A percentile compares a stretch with the other conserved stretches of the same genome.
These are phyloP conservation scores for Candida buenavistaensis DNA, from an alignment of 1,139 yeast species.

Conservation along the genomic window DNA sequence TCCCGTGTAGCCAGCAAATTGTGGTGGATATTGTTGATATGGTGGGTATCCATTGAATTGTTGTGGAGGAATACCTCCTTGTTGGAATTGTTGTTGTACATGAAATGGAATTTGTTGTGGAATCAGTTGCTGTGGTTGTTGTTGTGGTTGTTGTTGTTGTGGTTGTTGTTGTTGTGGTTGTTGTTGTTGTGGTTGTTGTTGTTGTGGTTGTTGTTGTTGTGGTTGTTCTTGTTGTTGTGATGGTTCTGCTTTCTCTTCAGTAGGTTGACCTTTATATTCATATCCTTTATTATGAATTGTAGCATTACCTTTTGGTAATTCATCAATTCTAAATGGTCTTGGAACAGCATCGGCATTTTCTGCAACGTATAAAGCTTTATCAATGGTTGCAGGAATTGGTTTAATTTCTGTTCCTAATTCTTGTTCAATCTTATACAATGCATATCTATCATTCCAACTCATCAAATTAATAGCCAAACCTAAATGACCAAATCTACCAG, in stretches of 20 bases:
- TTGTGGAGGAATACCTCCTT: slow-evolving; percentile 16
- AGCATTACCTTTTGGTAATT: slow-evolving; percentile 56
- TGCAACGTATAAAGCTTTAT: slow-evolving; percentile 84
- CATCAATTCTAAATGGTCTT: slow-evolving; percentile 79
- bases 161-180: slow-evolving; percentile 15
- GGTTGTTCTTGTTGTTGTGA: slow-evolving; percentile 18
- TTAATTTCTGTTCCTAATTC: slow-evolving; percentile 97
- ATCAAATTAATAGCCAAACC: slow-evolving; percentile 96
- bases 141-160: slow-evolving; percentile 13
- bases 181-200: slow-evolving; percentile 19
- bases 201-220: slow-evolving; percentile 18
- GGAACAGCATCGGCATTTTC: slow-evolving; percentile 78
- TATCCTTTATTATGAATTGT: slow-evolving; percentile 34
- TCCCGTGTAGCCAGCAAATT: slow-evolving; percentile 25
- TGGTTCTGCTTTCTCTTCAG: slow-evolving; percentile 19
- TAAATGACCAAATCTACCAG: slow-evolving; percentile 97
- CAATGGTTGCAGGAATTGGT: slow-evolving; percentile 92
- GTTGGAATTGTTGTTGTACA: slow-evolving; percentile 17
- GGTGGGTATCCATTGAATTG: slow-evolving; percentile 25
- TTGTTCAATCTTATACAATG: slow-evolving; percentile 91
- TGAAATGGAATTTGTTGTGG: slow-evolving; percentile 12
- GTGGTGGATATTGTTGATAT: slow-evolving; percentile 21
- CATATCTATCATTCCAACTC: slow-evolving; percentile 96
- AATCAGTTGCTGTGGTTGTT: slow-evolving; percentile 17
- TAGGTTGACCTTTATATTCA: slow-evolving; percentile 54